phyloP scores from a whole-genome alignment of 2,329 filamentous ascomycete genomes.

The Acephala macrosclerotiorum region DNA sequence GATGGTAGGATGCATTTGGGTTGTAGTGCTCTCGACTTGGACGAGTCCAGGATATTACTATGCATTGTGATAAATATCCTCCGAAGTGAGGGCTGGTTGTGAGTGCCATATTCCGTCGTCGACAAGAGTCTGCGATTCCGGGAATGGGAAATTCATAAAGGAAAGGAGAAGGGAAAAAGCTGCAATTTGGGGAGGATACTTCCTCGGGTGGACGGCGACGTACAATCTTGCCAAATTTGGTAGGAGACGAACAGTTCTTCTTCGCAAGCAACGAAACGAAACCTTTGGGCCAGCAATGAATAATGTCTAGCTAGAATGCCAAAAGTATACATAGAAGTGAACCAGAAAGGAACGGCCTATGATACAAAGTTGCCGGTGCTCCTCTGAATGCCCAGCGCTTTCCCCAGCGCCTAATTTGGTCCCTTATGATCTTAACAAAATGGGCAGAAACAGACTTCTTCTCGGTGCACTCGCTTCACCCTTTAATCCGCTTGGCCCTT shows the following conservation, averaged over 20 bases:
- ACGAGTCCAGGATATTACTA: not conserved
- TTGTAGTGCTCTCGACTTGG: not conserved
- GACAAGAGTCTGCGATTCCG: not conserved
- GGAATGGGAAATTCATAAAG: not conserved
- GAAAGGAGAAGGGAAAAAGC: not conserved
- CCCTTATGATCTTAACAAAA: not conserved
- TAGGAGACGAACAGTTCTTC: not conserved
- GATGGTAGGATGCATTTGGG: not conserved
- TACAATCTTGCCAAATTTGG: not conserved
- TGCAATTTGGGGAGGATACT: not conserved
- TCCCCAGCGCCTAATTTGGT: not conserved
- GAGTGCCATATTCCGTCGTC: not conserved
- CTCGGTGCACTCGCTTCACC: not conserved
- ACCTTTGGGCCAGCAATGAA: not conserved
- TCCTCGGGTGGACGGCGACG: not conserved
- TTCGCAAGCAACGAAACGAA: not conserved
- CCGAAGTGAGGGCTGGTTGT: not conserved
- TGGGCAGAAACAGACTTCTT: not conserved
- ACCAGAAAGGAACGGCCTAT: constrained; percentile 3
- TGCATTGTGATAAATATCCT: not conserved
- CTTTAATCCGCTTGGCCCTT: not conserved
- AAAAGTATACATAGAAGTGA: constrained; percentile 9
- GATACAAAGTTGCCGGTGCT: constrained; percentile 3
- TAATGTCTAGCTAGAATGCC: constrained; percentile 1
- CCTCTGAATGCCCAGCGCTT: not conserved